Base-by-base conservation (phyloP, 495 filamentous ascomycete species). In the Talaromyces adpressus region DNA sequence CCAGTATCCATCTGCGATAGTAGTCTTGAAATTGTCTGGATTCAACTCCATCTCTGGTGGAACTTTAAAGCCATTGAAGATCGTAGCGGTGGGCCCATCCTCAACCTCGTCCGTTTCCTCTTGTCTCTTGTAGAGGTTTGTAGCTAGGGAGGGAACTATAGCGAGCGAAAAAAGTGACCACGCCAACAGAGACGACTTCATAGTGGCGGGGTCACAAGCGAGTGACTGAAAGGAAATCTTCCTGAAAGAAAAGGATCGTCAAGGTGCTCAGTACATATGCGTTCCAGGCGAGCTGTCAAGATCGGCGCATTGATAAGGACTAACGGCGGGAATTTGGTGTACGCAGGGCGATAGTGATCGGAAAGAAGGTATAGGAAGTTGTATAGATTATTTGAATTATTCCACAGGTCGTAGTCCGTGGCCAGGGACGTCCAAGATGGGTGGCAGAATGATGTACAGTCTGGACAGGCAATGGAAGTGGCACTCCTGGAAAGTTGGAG, bases 1-100 rank as follows among this genome's bases (percentile, higher is more conserved):
- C 86, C 86, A 89, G 69, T 85, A 85, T 53, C 88, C 88, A 63
- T 88, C 77, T 63, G 84, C 84, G 23, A 84, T 81, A 5, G 79
- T 73, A 61, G 83, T 77, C 16, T 85, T 79, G 49, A 90, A 81
- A 47, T 72, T 80, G 3, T 80, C 79, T 6, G 80, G 80, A 0
- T 76, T 81, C 53, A 91, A 70, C 71, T 89, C 84, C 66, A 82
- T 81, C 71, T 92, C 74, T 27, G 89, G 87, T 23, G 92, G 92
- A 12, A 96, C 91, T 64, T 83, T 80, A 41, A 91, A 78, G 57
- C 83, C 89, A 77, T 97, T 94, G 80, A 96, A 97, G 23, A 82
- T 81, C 18, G 91, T 92, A 51, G 71, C 29, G 7, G 62, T 22
- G 22, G 66, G 61, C 18, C 62, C 62, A 25, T 65, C 25, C 39